Conservation (phyloP, 495 filamentous ascomycete species). For the Penicillium subrubescens region DNA sequence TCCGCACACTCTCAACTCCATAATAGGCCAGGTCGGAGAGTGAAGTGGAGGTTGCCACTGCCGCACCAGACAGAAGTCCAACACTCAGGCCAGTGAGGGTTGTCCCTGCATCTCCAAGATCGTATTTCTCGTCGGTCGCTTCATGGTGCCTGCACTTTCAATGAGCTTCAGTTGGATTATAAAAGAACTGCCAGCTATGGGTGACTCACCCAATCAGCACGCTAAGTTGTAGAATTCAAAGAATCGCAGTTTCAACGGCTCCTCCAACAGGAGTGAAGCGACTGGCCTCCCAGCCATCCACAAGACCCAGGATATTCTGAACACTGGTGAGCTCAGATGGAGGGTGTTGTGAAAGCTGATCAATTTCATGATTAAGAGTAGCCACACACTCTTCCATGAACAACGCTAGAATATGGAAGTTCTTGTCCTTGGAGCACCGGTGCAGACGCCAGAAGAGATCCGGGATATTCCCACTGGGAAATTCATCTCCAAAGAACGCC, state of each 20-base stretch:
- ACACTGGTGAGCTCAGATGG: slow-evolving; percentile 39
- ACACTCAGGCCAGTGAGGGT: slow-evolving; percentile 40
- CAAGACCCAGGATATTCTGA: slow-evolving; percentile 36
- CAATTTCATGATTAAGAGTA: slow-evolving; percentile 40
- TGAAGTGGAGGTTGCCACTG: slow-evolving; percentile 36
- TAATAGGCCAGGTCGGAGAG: slow-evolving; percentile 20
- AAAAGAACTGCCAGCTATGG: not conserved
- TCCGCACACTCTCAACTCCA: slow-evolving; percentile 35
- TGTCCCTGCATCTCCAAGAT: slow-evolving; percentile 23
- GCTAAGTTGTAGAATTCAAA: slow-evolving; percentile 37
- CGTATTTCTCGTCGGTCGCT: slow-evolving; percentile 25
- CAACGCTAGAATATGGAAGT: slow-evolving; percentile 30
- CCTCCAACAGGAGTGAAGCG: slow-evolving; percentile 34
- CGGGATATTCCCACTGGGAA: slow-evolving; percentile 41
- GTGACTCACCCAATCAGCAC: slow-evolving; percentile 43
- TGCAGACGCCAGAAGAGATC: slow-evolving; percentile 44
- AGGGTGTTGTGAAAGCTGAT: slow-evolving; percentile 24
- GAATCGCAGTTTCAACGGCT: slow-evolving; percentile 40
- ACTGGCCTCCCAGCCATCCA: slow-evolving; percentile 28
- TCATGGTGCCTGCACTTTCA: slow-evolving; percentile 16
- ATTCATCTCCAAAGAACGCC: slow-evolving; percentile 47
- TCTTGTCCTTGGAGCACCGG: slow-evolving; percentile 41
- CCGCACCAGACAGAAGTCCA: slow-evolving; percentile 40
- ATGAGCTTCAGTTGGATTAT: not conserved
- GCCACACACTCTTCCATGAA: slow-evolving; percentile 41